Percentiles rank a stretch among this genome's conserved stretches.
These are phyloP conservation scores for Cytospora leucostoma DNA, from an alignment of 2,329 filamentous ascomycete genomes.

Conservation along the genomic window DNA sequence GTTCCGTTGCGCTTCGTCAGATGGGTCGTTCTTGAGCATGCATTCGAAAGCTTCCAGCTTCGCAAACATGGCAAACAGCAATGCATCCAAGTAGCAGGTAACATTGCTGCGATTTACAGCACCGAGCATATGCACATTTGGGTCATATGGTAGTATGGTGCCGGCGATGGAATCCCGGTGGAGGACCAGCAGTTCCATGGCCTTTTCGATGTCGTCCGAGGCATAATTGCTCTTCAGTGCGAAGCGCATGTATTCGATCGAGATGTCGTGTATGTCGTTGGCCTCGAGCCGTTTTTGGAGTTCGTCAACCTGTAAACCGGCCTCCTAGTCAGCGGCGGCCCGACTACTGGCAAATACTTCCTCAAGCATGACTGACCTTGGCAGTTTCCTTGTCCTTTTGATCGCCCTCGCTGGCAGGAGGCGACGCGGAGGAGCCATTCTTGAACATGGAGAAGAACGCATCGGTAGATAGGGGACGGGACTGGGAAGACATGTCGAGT, in stretches of 20 bases:
- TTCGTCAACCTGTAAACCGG: constrained; percentile 42
- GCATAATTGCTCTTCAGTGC: constrained; percentile 64
- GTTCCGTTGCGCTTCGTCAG: constrained; percentile 69
- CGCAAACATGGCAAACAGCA: constrained; percentile 95
- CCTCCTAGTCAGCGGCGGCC: constrained; percentile 7
- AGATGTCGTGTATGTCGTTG: constrained; percentile 46
- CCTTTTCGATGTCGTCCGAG: constrained; percentile 70
- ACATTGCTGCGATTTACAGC: constrained; percentile 83
- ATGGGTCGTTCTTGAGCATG: constrained; percentile 79
- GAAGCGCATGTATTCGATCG: constrained; percentile 59
- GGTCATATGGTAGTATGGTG: constrained; percentile 72
- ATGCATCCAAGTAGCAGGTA: constrained; percentile 91
- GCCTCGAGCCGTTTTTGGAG: constrained; percentile 45
- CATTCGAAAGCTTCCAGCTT: constrained; percentile 88
- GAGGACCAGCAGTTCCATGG: constrained; percentile 74
- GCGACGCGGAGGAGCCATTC: constrained; percentile 57
- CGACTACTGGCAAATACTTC: no score
- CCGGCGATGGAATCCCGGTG: constrained; percentile 82
- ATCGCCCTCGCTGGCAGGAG: constrained; percentile 55
- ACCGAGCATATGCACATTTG: constrained; percentile 72
- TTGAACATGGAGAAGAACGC: constrained; percentile 66
- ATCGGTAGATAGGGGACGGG: constrained; percentile 56
- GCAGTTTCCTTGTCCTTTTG: constrained; percentile 51
- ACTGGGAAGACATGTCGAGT: constrained; percentile 39
- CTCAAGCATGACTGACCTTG: constrained; percentile 38